Evolutionary conservation across 352 stramenopile genomes (phyloP).

Genomic region (Plasmopara viticola): DNA sequence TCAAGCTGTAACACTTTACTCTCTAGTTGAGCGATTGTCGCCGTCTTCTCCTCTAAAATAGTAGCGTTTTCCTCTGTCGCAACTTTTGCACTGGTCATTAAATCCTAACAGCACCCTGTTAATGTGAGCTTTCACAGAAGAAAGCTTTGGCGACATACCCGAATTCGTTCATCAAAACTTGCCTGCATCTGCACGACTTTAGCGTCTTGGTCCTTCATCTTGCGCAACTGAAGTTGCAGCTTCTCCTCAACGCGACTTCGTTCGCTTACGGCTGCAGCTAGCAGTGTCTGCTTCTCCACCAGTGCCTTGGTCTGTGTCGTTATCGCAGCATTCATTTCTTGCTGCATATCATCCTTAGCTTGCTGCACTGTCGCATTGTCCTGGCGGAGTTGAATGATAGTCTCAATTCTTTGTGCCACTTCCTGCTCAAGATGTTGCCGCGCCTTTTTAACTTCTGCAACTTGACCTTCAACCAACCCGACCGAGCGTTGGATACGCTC

Average conservation of each 20-base stretch:
- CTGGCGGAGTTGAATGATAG: slow-evolving; percentile 44
- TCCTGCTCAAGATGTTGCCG: slow-evolving; percentile 54
- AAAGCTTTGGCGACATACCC: slow-evolving; percentile 12
- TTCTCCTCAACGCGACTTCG: too few relatives aligned
- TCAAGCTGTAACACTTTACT: slow-evolving; percentile 39
- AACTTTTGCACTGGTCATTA: slow-evolving; percentile 23
- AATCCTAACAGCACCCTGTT: slow-evolving; percentile 7
- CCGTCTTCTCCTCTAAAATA: slow-evolving; percentile 27
- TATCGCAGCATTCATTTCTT: not conserved
- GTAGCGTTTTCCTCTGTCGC: slow-evolving; percentile 25
- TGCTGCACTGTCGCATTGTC: slow-evolving; percentile 51
- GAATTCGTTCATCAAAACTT: slow-evolving; percentile 43
- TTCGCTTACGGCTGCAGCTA: slow-evolving; percentile 15
- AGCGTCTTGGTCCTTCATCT: slow-evolving; percentile 36
- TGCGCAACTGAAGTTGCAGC: slow-evolving; percentile 26
- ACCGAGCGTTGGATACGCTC: slow-evolving; percentile 54
- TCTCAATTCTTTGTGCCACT: slow-evolving; percentile 54
- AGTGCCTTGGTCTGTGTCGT: slow-evolving; percentile 32
- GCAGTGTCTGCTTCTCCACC: slow-evolving; percentile 34
- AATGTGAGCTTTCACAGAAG: not conserved
- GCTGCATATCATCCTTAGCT: slow-evolving; percentile 28
- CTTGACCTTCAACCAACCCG: slow-evolving; percentile 45
- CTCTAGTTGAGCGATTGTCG: slow-evolving; percentile 29
- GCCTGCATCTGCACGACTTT: slow-evolving; percentile 29
- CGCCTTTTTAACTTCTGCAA: slow-evolving; percentile 52